These are phyloP conservation scores for Phytophthora tubulina DNA, from an alignment of 352 stramenopile species.

Conservation along the genomic window DNA sequence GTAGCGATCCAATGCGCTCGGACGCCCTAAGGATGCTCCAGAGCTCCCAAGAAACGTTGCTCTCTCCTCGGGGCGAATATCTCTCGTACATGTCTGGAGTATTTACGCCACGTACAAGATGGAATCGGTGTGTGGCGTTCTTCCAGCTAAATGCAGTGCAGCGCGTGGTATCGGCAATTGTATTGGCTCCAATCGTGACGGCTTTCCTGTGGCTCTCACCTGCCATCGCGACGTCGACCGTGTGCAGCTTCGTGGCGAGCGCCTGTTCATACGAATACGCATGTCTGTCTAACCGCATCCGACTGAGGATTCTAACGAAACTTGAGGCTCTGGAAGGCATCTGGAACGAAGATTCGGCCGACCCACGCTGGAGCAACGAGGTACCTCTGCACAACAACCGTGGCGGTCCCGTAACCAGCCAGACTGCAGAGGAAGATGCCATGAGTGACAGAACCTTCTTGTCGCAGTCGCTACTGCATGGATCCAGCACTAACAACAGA, in stretches of 20 bases:
- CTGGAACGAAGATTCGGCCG: conserved; percentile 23
- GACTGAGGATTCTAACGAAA: conserved; percentile 51
- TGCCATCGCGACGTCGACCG: conserved; percentile 64
- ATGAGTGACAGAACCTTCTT: conserved; percentile 9
- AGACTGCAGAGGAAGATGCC: conserved; percentile 8
- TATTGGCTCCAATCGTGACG: conserved; percentile 70
- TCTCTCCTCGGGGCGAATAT: conserved; percentile 23
- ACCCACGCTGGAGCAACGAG: not conserved
- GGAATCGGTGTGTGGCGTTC: conserved; percentile 13
- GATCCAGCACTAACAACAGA: not conserved
- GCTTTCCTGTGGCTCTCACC: conserved; percentile 73
- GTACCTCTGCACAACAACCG: not conserved
- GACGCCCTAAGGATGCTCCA: conserved; percentile 1
- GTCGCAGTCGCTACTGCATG: not conserved
- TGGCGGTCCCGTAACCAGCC: conserved; percentile 5
- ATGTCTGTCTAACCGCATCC: conserved; percentile 73
- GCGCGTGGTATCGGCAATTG: conserved; percentile 58
- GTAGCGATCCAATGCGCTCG: conserved; percentile 8
- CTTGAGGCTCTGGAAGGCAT: conserved; percentile 43
- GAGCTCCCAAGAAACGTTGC: conserved; percentile 18
- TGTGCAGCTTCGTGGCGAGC: conserved; percentile 67
- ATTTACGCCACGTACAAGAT: not conserved
- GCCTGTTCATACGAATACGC: conserved; percentile 77
- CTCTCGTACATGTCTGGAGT: conserved; percentile 9
- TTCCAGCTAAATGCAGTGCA: conserved; percentile 63